phyloP scores from a whole-genome alignment of 441 rosid species.

The Pelargonium myrrhifolium region DNA sequence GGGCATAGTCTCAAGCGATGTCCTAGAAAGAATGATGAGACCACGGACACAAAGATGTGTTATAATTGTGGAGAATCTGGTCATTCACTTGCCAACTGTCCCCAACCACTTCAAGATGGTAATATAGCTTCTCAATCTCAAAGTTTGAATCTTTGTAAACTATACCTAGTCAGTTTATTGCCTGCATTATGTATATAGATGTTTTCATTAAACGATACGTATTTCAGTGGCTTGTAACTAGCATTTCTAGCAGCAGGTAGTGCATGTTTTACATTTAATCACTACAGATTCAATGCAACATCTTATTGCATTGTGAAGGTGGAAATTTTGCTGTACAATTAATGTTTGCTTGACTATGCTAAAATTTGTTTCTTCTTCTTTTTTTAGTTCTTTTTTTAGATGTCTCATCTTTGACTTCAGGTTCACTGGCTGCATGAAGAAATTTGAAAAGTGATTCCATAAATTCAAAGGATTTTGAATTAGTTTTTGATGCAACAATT shows the following conservation, averaged over 20 bases:
- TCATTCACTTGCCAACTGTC: conserved; percentile 72
- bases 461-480: not conserved
- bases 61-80: conserved; percentile 78
- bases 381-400: no score
- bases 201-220: no score
- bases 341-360: no score
- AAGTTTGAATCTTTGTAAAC: not conserved
- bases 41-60: conserved; percentile 50
- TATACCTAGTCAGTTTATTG: not conserved
- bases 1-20: conserved; percentile 90
- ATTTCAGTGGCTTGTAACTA: no score
- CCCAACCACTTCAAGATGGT: conserved; percentile 74
- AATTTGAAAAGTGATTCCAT: not conserved
- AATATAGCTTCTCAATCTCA: conserved; percentile 13
- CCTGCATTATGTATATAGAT: no score
- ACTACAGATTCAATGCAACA: no score
- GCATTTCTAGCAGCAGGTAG: no score
- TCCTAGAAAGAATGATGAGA: conserved; percentile 55
- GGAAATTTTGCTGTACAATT: no score
- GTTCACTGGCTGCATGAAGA: not conserved
- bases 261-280: no score
- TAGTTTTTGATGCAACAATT: not conserved
- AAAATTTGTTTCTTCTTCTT: no score
- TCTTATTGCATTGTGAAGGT: no score
- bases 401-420: no score